Evolutionary conservation across 1,284 basidiomycete genomes (phyloP).

Genomic region (Fomes fomentarius): DNA sequence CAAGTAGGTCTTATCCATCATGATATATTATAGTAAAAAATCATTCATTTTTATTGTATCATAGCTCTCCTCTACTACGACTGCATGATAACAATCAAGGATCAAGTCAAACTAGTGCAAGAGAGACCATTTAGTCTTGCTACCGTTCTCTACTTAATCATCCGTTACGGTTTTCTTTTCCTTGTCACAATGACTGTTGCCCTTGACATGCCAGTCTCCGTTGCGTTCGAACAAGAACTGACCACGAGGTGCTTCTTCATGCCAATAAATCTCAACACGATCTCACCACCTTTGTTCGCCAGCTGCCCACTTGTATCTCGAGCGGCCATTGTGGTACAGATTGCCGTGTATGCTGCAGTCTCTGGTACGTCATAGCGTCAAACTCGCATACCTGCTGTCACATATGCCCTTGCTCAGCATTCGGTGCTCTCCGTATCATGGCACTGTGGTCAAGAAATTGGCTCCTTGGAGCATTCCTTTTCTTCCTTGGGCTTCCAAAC

Average conservation of each 20-base stretch:
- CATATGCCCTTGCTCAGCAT: background rate
- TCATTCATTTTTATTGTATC: background rate
- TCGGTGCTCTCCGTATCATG: background rate
- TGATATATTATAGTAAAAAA: background rate
- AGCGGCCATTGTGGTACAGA: no score
- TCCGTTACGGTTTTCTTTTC: background rate
- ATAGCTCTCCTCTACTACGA: background rate
- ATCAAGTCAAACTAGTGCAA: background rate
- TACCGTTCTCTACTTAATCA: background rate
- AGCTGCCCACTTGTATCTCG: no score
- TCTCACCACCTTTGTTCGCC: no score
- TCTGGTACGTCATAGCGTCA: background rate
- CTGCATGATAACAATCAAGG: background rate
- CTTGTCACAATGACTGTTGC: background rate
- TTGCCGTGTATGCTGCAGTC: background rate
- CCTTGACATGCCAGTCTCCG: background rate
- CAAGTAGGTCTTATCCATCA: no score
- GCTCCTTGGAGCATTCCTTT: background rate
- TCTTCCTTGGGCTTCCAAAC: background rate
- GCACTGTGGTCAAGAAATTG: background rate
- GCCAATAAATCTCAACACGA: background rate
- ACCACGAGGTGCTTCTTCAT: background rate
- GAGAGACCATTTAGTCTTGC: background rate
- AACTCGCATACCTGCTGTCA: background rate
- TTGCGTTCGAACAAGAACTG: background rate